phyloP scores from a whole-genome alignment of 1,139 yeast species.

The Blastobotrys elegans region DNA sequence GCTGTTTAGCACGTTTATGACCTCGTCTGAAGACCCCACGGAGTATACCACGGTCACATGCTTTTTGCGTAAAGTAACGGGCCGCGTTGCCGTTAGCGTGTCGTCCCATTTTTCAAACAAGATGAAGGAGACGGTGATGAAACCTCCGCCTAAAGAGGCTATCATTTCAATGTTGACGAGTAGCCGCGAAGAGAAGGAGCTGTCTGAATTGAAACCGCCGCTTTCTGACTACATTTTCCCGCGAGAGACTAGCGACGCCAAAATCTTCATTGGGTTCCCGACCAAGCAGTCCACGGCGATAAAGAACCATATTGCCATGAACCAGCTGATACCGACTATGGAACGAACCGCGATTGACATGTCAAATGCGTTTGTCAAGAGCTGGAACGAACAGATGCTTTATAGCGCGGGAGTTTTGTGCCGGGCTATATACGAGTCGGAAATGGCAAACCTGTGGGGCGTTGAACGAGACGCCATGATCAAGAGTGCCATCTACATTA shows the following conservation, averaged over 20 bases:
- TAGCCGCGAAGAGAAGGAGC: constrained; percentile 28
- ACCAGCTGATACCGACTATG: constrained; percentile 41
- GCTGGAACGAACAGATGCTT: constrained; percentile 40
- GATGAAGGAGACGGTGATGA: constrained; percentile 39
- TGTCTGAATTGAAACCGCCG: constrained; percentile 33
- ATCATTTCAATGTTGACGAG: constrained; percentile 33
- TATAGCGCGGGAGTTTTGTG: constrained; percentile 37
- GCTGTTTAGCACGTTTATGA: constrained; percentile 31
- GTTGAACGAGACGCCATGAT: constrained; percentile 13
- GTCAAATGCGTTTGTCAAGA: constrained; percentile 39
- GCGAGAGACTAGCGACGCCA: constrained; percentile 34
- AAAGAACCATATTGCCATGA: constrained; percentile 37
- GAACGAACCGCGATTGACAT: constrained; percentile 42
- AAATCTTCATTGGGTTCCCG: constrained; percentile 41
- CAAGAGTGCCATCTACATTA: constrained; percentile 26
- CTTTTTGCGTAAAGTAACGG: constrained; percentile 33
- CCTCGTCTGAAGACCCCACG: constrained; percentile 31
- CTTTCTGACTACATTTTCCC: constrained; percentile 37
- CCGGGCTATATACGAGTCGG: constrained; percentile 36
- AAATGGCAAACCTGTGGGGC: constrained; percentile 24
- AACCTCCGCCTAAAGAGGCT: constrained; percentile 39
- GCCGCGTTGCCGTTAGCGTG: constrained; percentile 30
- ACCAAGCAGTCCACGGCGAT: constrained; percentile 41
- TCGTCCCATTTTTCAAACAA: constrained; percentile 31
- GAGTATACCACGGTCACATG: constrained; percentile 32